These are phyloP conservation scores for Heterobasidion annosum DNA, from an alignment of 1,284 basidiomycete genomes.

Conservation along the genomic window DNA sequence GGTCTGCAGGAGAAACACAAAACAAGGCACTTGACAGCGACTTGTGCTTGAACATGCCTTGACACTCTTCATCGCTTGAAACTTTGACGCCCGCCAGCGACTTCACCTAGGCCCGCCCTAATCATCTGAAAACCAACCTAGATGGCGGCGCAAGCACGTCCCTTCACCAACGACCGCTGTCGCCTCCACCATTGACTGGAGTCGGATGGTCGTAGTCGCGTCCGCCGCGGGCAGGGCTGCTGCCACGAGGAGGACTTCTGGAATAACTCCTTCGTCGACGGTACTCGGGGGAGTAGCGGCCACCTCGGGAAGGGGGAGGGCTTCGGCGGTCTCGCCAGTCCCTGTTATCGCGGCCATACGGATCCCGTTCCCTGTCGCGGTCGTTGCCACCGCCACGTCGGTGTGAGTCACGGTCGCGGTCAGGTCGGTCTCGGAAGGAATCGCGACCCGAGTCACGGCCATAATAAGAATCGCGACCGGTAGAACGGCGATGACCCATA, in stretches of 20 bases:
- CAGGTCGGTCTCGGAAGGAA: conserved; percentile 25
- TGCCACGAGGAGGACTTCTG: conserved; percentile 67
- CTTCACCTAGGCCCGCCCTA: conserved; percentile 13
- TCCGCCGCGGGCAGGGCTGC: conserved; percentile 49
- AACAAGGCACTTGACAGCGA: conserved; percentile 20
- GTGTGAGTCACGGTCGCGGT: conserved; percentile 32
- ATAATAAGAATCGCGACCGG: conserved; percentile 47
- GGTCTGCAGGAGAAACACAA: conserved; percentile 14
- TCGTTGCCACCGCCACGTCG: conserved; percentile 43
- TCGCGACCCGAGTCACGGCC: conserved; percentile 27
- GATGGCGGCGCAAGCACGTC: conserved; percentile 3
- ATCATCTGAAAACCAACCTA: conserved; percentile 1
- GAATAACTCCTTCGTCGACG: conserved; percentile 69
- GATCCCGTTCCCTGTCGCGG: conserved; percentile 35
- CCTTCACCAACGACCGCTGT: conserved; percentile 2
- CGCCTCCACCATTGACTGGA: background rate
- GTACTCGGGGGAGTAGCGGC: conserved; percentile 68
- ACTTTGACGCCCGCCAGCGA: conserved; percentile 19
- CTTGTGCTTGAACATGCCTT: conserved; percentile 15
- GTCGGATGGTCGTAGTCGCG: conserved; percentile 37
- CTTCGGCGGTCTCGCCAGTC: conserved; percentile 56
- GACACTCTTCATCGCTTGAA: conserved; percentile 20
- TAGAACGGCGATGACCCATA: conserved; percentile 84
- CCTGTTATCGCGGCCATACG: conserved; percentile 29
- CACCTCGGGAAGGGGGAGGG: conserved; percentile 45